Evolutionary conservation across 2,329 filamentous ascomycete genomes (phyloP).

Genomic region (Calycina marina): DNA sequence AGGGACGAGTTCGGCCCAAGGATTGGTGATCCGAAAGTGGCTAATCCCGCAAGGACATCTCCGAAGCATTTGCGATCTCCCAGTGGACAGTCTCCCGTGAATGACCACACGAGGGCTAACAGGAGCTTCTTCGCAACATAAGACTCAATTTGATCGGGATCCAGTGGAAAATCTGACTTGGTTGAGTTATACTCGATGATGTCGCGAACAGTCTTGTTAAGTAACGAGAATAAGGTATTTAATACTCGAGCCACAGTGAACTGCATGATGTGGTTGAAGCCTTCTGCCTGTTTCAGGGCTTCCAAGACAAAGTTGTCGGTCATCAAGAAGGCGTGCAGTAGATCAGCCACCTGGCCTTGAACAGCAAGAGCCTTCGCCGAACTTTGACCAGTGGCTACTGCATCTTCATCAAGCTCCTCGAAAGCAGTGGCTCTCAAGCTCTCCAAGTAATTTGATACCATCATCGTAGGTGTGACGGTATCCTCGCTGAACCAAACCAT

Average conservation of each 20-base stretch:
- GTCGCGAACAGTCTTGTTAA: conserved; percentile 87
- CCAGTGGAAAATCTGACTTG: conserved; percentile 85
- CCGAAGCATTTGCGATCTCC: conserved; percentile 79
- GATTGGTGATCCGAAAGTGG: conserved; percentile 72
- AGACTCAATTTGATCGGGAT: conserved; percentile 75
- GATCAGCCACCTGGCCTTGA: conserved; percentile 65
- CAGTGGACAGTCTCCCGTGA: conserved; percentile 89
- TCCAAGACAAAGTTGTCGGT: conserved; percentile 69
- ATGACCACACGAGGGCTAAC: conserved; percentile 83
- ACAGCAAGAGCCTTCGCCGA: conserved; percentile 66
- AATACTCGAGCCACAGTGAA: conserved; percentile 85
- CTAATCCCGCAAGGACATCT: conserved; percentile 66
- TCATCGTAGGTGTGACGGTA: conserved; percentile 83
- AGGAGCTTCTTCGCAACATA: conserved; percentile 91
- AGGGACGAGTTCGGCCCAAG: conserved; percentile 68
- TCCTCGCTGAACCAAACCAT: conserved; percentile 99
- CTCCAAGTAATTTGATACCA: conserved; percentile 83
- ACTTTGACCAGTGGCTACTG: conserved; percentile 57
- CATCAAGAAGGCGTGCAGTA: conserved; percentile 61
- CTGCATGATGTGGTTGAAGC: conserved; percentile 94
- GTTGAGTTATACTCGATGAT: conserved; percentile 93
- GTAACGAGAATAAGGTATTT: conserved; percentile 82
- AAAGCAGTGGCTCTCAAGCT: conserved; percentile 71
- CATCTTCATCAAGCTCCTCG: conserved; percentile 91
- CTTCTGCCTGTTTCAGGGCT: conserved; percentile 59